phyloP scores from a whole-genome alignment of 331 rosid genomes.

The Cydonia oblonga region DNA sequence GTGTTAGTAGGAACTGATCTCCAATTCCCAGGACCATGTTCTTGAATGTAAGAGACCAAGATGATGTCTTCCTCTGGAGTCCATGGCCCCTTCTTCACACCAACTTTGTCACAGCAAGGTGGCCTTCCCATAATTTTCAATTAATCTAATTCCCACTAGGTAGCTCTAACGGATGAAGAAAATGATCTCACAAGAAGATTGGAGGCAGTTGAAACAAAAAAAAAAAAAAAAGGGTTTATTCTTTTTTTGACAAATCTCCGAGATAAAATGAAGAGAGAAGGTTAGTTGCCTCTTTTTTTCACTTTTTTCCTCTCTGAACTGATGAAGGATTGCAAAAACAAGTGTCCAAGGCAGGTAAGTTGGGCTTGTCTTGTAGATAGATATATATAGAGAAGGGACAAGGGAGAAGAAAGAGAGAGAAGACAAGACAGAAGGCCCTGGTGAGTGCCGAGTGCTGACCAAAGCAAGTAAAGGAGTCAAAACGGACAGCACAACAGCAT shows the following conservation, averaged over 20 bases:
- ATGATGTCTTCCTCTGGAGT: conserved; percentile 93
- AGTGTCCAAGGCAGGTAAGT: neutral
- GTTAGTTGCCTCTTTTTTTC: neutral
- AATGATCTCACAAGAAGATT: neutral
- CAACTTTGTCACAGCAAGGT: conserved; percentile 76
- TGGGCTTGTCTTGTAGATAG: neutral
- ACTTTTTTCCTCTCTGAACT: neutral
- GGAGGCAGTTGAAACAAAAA: neutral
- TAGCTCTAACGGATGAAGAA: neutral
- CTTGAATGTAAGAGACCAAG: conserved; percentile 82
- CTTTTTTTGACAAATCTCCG: neutral
- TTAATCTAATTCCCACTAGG: neutral
- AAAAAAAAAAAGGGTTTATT: neutral
- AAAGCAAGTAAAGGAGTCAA: conserved; percentile 28
- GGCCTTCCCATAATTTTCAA: conserved; percentile 59
- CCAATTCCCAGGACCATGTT: conserved; percentile 91
- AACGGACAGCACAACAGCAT: conserved; percentile 28
- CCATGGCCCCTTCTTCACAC: conserved; percentile 91
- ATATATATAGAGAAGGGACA: neutral
- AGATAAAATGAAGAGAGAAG: neutral
- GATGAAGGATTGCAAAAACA: neutral
- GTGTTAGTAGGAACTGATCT: conserved; percentile 81
- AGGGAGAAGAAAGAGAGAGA: neutral
- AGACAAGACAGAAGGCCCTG: neutral
- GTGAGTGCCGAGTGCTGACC: conserved; percentile 12